Conservation (phyloP, 805 yeast genomes). For the Kazachstania psychrophila region DNA sequence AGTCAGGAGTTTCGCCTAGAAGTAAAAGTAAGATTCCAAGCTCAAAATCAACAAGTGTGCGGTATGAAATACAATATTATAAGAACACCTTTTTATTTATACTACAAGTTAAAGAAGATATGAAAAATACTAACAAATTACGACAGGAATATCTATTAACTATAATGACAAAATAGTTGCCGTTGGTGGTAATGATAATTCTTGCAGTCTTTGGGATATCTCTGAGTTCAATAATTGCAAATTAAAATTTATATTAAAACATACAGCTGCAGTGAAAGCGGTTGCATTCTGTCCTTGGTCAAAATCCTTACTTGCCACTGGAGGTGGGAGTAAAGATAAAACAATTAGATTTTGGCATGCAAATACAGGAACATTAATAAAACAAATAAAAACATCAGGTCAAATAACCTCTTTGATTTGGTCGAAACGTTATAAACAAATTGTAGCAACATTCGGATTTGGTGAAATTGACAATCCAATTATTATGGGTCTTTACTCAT, state of each 20-base stretch:
- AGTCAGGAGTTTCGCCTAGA: conserved; percentile 4
- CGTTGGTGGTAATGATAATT: conserved; percentile 78
- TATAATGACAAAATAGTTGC: conserved; percentile 50
- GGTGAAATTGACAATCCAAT: conserved; percentile 44
- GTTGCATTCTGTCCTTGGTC: conserved; percentile 90
- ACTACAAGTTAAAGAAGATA: neutral
- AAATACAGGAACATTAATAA: conserved; percentile 59
- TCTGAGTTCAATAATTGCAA: conserved; percentile 33
- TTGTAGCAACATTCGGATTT: conserved; percentile 77
- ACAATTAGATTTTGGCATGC: conserved; percentile 85
- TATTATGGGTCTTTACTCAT: conserved; percentile 52
- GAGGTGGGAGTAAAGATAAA: conserved; percentile 81
- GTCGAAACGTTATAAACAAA: conserved; percentile 55
- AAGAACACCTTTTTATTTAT: conserved; percentile 3
- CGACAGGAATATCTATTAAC: conserved; percentile 49
- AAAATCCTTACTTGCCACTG: conserved; percentile 69
- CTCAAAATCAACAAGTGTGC: conserved; percentile 53
- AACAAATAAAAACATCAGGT: conserved; percentile 47
- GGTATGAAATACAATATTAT: conserved; percentile 29
- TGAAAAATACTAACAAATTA: neutral
- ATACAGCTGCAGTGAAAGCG: conserved; percentile 84
- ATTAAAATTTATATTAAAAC: conserved; percentile 45
- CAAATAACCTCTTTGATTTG: conserved; percentile 77
- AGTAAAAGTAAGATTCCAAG: conserved; percentile 30
- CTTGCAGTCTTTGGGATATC: conserved; percentile 71